phyloP scores from a whole-genome alignment of 352 stramenopile genomes.

The Elongisporangium senticosum region DNA sequence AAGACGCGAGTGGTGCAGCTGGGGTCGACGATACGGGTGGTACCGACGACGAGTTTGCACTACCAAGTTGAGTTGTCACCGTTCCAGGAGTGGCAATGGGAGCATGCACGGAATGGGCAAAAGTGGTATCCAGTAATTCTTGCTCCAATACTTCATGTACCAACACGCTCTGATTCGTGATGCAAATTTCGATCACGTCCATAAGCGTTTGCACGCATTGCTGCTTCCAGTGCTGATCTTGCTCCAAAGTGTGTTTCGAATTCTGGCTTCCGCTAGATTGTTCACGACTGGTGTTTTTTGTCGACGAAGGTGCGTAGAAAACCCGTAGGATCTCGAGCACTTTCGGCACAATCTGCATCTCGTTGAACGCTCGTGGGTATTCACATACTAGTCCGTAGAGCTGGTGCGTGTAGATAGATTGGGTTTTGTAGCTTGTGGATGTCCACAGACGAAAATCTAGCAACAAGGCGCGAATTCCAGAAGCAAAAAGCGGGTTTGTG shows the following conservation, averaged over 20 bases:
- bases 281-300: constrained; percentile 1
- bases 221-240: constrained; percentile 60
- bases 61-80: constrained; percentile 11
- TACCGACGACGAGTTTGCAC: constrained; percentile 10
- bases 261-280: constrained; percentile 18
- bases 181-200: constrained; percentile 67
- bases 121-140: constrained; percentile 67
- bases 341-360: constrained; percentile 51
- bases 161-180: constrained; percentile 72
- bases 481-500: constrained; percentile 72
- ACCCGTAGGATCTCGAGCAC: constrained; percentile 55
- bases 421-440: constrained; percentile 56
- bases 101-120: constrained; percentile 19
- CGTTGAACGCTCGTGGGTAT: constrained; percentile 59
- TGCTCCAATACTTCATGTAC: constrained; percentile 63
- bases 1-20: neutral
- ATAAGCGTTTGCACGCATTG: constrained; percentile 74
- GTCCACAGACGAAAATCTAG: constrained; percentile 71
- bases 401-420: constrained; percentile 81
- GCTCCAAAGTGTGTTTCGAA: constrained; percentile 34
- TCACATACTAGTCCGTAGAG: constrained; percentile 67
- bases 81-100: constrained; percentile 5
- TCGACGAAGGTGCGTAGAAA: constrained; percentile 28
- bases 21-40: constrained; percentile 3
- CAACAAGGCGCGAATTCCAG: constrained; percentile 52